A percentile compares a stretch with the other conserved stretches of the same genome.
Evolutionary conservation across 1,284 basidiomycete species (phyloP).

Genomic region (Ustilago tritici): DNA sequence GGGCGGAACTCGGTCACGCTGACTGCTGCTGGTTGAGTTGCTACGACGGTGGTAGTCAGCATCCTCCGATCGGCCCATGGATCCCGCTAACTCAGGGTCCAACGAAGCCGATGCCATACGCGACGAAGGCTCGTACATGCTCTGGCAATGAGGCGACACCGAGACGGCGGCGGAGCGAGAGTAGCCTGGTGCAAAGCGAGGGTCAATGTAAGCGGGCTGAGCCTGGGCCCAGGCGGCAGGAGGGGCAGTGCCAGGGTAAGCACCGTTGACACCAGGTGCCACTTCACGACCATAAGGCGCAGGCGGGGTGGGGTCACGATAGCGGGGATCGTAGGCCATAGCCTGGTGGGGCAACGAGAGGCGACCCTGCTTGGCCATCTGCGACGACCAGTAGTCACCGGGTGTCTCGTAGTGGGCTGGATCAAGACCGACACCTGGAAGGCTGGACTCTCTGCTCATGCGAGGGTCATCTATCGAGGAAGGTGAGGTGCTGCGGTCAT

Average conservation of each 20-base stretch:
- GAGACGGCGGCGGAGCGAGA: constrained; percentile 37
- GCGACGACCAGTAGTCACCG: constrained; percentile 47
- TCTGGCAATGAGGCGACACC: constrained; percentile 30
- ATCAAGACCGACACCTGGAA: constrained; percentile 36
- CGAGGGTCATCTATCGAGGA: constrained; percentile 35
- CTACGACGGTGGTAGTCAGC: constrained; percentile 44
- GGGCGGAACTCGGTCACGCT: constrained; percentile 32
- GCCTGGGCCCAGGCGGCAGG: constrained; percentile 30
- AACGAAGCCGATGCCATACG: constrained; percentile 28
- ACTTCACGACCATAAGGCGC: constrained; percentile 34
- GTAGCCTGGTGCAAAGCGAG: constrained; percentile 35
- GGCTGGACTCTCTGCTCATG: constrained; percentile 37
- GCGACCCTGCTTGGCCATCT: constrained; percentile 41
- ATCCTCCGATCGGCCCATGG: neutral
- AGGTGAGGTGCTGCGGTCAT: constrained; percentile 42
- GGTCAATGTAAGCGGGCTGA: constrained; percentile 33
- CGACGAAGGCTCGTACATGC: constrained; percentile 29
- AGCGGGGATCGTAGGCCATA: constrained; percentile 27
- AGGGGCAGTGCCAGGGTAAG: constrained; percentile 22
- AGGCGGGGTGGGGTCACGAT: constrained; percentile 45
- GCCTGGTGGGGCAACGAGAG: constrained; percentile 39
- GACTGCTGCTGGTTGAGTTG: constrained; percentile 44
- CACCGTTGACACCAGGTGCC: constrained; percentile 15
- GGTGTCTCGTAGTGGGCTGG: constrained; percentile 33
- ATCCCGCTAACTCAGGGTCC: constrained; percentile 42